Evolutionary conservation across 2,329 filamentous ascomycete genomes (phyloP).

Genomic region (Neonectria hederae): DNA sequence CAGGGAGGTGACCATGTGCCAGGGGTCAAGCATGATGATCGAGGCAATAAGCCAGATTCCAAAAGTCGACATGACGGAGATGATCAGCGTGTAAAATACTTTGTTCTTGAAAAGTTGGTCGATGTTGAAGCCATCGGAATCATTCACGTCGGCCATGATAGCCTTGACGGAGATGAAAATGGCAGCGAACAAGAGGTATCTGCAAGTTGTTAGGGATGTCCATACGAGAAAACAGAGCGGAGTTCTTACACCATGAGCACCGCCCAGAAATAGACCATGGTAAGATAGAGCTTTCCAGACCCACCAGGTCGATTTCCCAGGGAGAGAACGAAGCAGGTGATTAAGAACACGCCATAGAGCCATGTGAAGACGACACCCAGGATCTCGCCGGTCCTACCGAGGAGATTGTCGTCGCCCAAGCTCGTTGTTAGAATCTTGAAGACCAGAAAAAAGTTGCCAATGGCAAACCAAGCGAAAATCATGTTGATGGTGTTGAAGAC

Average conservation of each 20-base stretch:
- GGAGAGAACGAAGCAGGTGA: conserved; percentile 94
- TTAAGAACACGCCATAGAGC: conserved; percentile 90
- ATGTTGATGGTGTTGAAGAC: conserved; percentile 95
- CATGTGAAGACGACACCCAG: conserved; percentile 93
- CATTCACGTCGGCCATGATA: conserved; percentile 74
- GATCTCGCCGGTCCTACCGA: conserved; percentile 81
- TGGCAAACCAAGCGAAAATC: conserved; percentile 98
- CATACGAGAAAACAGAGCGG: neutral
- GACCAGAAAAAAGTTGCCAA: conserved; percentile 98
- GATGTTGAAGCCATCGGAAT: conserved; percentile 72
- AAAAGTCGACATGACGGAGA: conserved; percentile 92
- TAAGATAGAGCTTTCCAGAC: conserved; percentile 92
- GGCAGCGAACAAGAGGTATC: conserved; percentile 93
- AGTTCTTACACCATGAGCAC: conserved; percentile 84
- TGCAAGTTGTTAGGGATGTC: conserved; percentile 47
- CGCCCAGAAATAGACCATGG: conserved; percentile 99
- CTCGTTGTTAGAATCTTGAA: conserved; percentile 96
- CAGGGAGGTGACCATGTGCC: conserved; percentile 99
- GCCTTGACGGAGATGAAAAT: conserved; percentile 92
- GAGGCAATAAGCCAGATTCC: conserved; percentile 92
- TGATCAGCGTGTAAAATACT: conserved; percentile 92
- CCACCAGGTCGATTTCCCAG: conserved; percentile 95
- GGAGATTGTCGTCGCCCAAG: conserved; percentile 72
- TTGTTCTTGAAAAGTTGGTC: conserved; percentile 82
- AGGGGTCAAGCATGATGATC: conserved; percentile 95